Conservation (phyloP, 2,329 filamentous ascomycete species). For the Aspergillus nomiae region DNA sequence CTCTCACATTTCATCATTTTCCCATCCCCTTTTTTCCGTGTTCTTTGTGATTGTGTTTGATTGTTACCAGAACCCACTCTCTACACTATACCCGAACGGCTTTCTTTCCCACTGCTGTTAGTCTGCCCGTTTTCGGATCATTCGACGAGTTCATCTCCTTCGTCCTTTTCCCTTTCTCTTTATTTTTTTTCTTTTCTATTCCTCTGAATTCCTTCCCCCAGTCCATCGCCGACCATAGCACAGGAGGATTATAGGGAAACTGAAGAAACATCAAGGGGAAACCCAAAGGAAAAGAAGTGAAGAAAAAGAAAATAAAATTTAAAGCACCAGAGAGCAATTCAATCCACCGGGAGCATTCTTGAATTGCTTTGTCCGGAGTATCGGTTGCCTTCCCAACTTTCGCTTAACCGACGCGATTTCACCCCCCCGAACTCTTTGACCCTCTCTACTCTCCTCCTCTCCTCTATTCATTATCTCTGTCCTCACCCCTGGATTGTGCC, state of each 20-base stretch:
- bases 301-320: not conserved
- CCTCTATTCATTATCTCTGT: constrained; percentile 11
- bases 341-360: constrained; percentile 17
- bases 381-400: constrained; percentile 21
- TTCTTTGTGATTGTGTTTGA: constrained; percentile 6
- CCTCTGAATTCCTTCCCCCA: not conserved
- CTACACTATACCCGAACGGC: constrained; percentile 4
- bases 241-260: constrained; percentile 1
- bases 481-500: constrained; percentile 4
- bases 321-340: constrained; percentile 2
- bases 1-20: constrained; percentile 8
- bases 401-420: constrained; percentile 19
- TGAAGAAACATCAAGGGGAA: constrained; percentile 2
- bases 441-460: constrained; percentile 13
- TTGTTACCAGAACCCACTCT: constrained; percentile 11
- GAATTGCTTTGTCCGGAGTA: constrained; percentile 23
- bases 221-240: not conserved
- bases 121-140: constrained; percentile 10
- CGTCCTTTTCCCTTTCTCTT: not conserved
- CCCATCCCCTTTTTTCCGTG: constrained; percentile 3
- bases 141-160: constrained; percentile 8
- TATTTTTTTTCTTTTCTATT: constrained; percentile 3
- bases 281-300: constrained; percentile 1
- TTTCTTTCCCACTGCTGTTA: constrained; percentile 8
- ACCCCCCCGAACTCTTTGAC: constrained; percentile 15